Evolutionary conservation across 2,329 filamentous ascomycete genomes (phyloP), one percentile per base, ranked within the genome.

Genomic region (Exophiala spinifera): DNA sequence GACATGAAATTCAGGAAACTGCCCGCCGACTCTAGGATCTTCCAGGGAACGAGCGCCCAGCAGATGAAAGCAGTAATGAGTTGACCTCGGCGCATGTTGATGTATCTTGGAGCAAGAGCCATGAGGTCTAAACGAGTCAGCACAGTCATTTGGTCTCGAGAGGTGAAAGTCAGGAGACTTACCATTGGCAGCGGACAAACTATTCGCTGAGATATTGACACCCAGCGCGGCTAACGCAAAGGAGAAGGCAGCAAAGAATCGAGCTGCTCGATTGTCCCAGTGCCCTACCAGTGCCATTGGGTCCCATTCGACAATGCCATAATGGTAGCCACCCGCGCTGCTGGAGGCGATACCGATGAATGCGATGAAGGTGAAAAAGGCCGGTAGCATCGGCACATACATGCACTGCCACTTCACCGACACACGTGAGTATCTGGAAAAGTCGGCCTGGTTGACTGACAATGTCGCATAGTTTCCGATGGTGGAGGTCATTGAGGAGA

Each of bases 1-100:
- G 78, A 75, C 79, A 88, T 85, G 68, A 88, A 88, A 33, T 79
- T 77, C 1, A 85, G 68, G 59, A 86, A 81, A 1, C 76, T 81
- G 1, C 69, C 65, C 1, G 83, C 83, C 0, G 79, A 82, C 21
- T 66, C 72, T 8, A 86, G 70, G 53, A 87, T 86, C 69, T 84
- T 84, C 84, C 83, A 86, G 1, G 82, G 82, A 0, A 83, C 80
- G 19, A 86, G 72, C 2, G 77, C 75, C 81, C 81, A 85, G 15
- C 77, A 78, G 0, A 82, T 64, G 2, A 84, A 46, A 1, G 79
- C 78, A 4, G 78, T 76, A 36, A 83, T 68, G 33, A 83, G 66
- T 53, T 77, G 78, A 3, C 81, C 81, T 11, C 81, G 75, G 4
- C 70, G 69, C 61, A 84, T 80, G 59, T 83, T 81, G 55, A 83